Evolutionary conservation across 176 grass and related monocot genomes (phyloP), one percentile per base, ranked within the genome.

Genomic region (Aechmea fasciata): DNA sequence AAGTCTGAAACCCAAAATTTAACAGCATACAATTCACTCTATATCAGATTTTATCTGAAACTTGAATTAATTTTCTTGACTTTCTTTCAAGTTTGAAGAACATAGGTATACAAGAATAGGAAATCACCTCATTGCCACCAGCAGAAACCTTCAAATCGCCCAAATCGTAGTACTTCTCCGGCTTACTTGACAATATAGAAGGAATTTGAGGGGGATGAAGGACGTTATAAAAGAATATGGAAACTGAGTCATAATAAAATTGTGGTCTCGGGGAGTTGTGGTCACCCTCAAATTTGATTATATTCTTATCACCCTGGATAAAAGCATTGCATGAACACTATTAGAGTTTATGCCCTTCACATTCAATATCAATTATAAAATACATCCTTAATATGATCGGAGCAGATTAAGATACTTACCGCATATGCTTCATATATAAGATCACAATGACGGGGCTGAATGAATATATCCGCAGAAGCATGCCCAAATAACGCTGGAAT

Each of bases 201-300:
- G 89, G 82, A 73, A 93, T 90, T 71, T 90, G 90, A 70, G 95
- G 90, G 63, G 95, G 95, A 17, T 76, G 82, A 17, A 99, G 77
- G 74, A 99, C 78, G 59, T 94, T 99, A 69, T 93, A 99, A 79
- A 99, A 99, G 80, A 99, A 99, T 76, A 99, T 90, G 23, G 90
- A 94, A 90, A 99, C 95, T 70, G 95, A 94, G 77, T 99, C 90
- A 15, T 99, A 99, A 64, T 94, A 99, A 79, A 99, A 94, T 69
- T 99, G 90, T 15, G 95, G 95, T 77, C 95, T 94, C 14, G 84
- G 80, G 1, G 95, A 86, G 74, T 94, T 99, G 77, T 99, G 95
- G 81, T 94, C 90, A 63, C 95, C 95, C 11, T 99, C 87, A 90
- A 99, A 99, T 84, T 90, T 90, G 52, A 99, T 94, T 65, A 94